phyloP scores from a whole-genome alignment of 352 stramenopile genomes.

The Globisporangium spiculum region DNA sequence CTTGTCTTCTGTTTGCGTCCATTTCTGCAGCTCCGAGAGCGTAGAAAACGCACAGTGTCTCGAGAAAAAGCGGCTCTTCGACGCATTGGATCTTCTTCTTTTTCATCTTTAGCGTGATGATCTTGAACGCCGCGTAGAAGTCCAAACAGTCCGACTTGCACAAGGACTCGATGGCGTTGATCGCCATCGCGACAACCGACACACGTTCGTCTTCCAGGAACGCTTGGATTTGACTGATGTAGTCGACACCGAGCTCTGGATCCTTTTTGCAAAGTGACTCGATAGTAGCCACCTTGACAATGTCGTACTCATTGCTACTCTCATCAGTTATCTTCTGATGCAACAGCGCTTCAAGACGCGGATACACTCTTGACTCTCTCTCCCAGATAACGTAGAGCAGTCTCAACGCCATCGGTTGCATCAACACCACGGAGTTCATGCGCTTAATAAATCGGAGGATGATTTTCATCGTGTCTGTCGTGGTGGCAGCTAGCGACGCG shows the following conservation, averaged over 20 bases:
- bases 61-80: slow-evolving; percentile 47
- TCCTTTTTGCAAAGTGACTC: slow-evolving; percentile 60
- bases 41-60: slow-evolving; percentile 59
- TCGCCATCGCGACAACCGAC: slow-evolving; percentile 57
- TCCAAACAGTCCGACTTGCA: slow-evolving; percentile 67
- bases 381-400: slow-evolving; percentile 64
- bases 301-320: slow-evolving; percentile 31
- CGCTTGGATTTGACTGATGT: slow-evolving; percentile 56
- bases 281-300: slow-evolving; percentile 63
- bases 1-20: slow-evolving; percentile 39
- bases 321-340: slow-evolving; percentile 28
- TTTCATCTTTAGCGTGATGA: slow-evolving; percentile 58
- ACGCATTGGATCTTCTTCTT: slow-evolving; percentile 60
- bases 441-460: slow-evolving; percentile 66
- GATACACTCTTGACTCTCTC: slow-evolving; percentile 65
- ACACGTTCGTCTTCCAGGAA: slow-evolving; percentile 50
- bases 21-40: slow-evolving; percentile 35
- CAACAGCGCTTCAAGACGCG: slow-evolving; percentile 50
- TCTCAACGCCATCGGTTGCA: slow-evolving; percentile 46
- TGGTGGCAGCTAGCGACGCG: slow-evolving; percentile 39
- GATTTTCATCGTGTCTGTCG: slow-evolving; percentile 75
- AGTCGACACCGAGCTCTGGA: slow-evolving; percentile 64
- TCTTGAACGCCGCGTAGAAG: slow-evolving; percentile 76
- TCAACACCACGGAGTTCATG: slow-evolving; percentile 33
- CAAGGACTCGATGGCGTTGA: slow-evolving; percentile 56